These are phyloP conservation scores for Ogataea ramenticola DNA, from an alignment of 805 yeast genomes.

Conservation along the genomic window DNA sequence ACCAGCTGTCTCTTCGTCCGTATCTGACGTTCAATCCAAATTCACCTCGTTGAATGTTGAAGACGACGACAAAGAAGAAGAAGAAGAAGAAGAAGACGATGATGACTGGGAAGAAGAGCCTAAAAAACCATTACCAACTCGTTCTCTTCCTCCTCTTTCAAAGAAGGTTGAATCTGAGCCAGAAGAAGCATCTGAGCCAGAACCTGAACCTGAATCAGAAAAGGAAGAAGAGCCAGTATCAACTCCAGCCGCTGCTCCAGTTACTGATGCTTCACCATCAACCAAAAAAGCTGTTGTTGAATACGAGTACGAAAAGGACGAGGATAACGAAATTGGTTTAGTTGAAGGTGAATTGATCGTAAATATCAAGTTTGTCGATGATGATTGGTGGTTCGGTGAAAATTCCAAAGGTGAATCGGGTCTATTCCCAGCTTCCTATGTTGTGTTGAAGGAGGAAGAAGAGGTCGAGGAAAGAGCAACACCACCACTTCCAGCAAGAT, in stretches of 20 bases:
- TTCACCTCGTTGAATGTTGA: slow-evolving; percentile 21
- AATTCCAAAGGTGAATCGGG: slow-evolving; percentile 38
- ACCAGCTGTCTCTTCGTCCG: slow-evolving; percentile 10
- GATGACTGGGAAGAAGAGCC: slow-evolving; percentile 18
- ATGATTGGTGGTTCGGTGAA: slow-evolving; percentile 58
- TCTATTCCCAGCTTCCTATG: slow-evolving; percentile 52
- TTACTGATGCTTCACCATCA: slow-evolving; percentile 4
- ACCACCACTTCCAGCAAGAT: slow-evolving; percentile 12
- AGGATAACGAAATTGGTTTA: slow-evolving; percentile 66
- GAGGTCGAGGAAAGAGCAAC: slow-evolving; percentile 11
- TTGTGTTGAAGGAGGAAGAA: slow-evolving; percentile 27
- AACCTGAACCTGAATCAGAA: slow-evolving; percentile 12
- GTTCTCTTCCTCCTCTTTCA: slow-evolving; percentile 15
- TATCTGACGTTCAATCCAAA: slow-evolving; percentile 25
- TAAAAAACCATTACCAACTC: slow-evolving; percentile 15
- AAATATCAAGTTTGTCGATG: slow-evolving; percentile 65
- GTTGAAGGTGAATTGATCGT: slow-evolving; percentile 58
- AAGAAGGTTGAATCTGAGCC: slow-evolving; percentile 2
- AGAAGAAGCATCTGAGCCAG: slow-evolving; percentile 15
- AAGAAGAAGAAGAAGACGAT: too few relatives aligned
- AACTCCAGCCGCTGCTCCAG: slow-evolving; percentile 4
- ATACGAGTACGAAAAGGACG: slow-evolving; percentile 72
- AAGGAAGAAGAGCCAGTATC: slow-evolving; percentile 9
- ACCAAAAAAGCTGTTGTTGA: slow-evolving; percentile 60
- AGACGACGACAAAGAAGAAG: slow-evolving; percentile 18